Evolutionary conservation across 805 yeast species (phyloP), one percentile per base, ranked within the genome.

Genomic region (Isabelozyma heimii): DNA sequence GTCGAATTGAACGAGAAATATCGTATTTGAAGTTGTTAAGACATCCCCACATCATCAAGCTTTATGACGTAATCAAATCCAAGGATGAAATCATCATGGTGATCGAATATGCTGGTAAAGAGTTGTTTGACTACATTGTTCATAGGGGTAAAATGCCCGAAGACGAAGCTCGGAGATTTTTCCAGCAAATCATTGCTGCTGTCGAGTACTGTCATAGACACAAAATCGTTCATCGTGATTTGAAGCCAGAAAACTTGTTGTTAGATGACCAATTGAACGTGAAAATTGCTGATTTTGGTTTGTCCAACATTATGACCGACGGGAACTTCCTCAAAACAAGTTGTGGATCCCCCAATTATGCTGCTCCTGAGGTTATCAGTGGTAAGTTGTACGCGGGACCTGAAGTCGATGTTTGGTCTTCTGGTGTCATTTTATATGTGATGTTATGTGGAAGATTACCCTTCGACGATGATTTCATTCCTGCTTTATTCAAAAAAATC

Each of bases 311-410:
- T 57, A 91, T 91, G 98, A 92, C 97, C 14, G 98, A 91, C 69
- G 98, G 98, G 51, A 91, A 91, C 66, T 91, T 91, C 65, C 76
- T 91, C 62, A 92, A 91, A 64, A 91, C 98, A 2, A 84, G 91
- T 57, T 92, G 98, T 72, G 98, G 98, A 4, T 87, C 96, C 7
- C 98, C 98, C 48, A 92, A 92, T 64, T 91, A 91, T 67, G 97
- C 98, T 5, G 97, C 98, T 0, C 98, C 98, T 1, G 98, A 91
- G 69, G 97, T 91, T 27, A 91, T 91, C 49, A 83, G 91, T 52
- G 97, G 97, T 35, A 90, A 92, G 65, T 76, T 92, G 47, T 92
- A 91, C 59, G 98, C 97, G 2, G 98, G 98, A 8, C 97, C 98
- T 2, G 97, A 92, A 69, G 97, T 92, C 43, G 98, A 91, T 67